Evolutionary conservation across 2,329 filamentous ascomycete genomes (phyloP).

Genomic region (Chlorencoelia australis): DNA sequence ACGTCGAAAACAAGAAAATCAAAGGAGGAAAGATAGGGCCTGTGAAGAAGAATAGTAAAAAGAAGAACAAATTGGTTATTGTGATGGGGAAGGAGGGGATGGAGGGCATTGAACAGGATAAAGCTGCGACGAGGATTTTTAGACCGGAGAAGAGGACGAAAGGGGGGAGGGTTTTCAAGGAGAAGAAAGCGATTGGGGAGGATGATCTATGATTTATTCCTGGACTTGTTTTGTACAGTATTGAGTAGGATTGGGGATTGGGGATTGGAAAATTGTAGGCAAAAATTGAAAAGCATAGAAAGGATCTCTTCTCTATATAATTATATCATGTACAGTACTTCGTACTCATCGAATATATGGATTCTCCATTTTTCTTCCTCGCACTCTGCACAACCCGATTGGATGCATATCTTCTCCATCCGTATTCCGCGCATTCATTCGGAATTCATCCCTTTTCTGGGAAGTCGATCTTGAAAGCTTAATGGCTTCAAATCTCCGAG

Average conservation of each 20-base stretch:
- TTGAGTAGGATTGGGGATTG: neutral
- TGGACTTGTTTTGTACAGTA: neutral
- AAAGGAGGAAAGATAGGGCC: slow-evolving; percentile 28
- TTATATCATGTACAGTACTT: too few species aligned
- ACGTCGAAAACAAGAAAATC: slow-evolving; percentile 20
- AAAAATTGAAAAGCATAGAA: too few species aligned
- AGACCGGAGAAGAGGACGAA: slow-evolving; percentile 26
- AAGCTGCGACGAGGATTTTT: slow-evolving; percentile 15
- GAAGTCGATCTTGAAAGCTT: too few species aligned
- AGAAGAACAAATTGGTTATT: slow-evolving; percentile 32
- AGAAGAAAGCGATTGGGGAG: slow-evolving; percentile 25
- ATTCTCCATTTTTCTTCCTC: neutral
- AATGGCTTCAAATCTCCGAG: too few species aligned
- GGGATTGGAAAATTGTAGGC: too few species aligned
- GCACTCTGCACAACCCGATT: neutral
- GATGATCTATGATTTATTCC: slow-evolving; percentile 16
- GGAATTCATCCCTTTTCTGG: too few species aligned
- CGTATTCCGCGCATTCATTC: too few species aligned
- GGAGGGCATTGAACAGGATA: slow-evolving; percentile 20
- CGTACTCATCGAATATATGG: neutral
- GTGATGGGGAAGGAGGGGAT: slow-evolving; percentile 25
- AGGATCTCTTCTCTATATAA: too few species aligned
- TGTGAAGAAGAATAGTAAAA: slow-evolving; percentile 31
- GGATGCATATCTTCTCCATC: too few species aligned
- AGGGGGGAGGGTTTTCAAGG: slow-evolving; percentile 28